Conservation (phyloP, 768 basidiomycete species). For the Suillus weaverae region DNA sequence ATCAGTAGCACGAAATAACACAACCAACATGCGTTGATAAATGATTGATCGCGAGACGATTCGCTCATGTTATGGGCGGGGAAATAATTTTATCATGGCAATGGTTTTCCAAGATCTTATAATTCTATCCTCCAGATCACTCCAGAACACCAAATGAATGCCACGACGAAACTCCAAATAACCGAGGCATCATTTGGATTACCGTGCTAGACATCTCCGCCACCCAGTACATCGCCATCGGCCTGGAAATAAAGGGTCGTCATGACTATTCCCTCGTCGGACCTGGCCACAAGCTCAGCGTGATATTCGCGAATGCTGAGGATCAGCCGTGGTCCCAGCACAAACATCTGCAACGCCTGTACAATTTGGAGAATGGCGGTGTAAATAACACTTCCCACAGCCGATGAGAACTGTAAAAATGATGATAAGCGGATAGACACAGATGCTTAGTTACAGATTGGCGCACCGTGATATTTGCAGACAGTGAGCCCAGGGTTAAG, state of each 20-base stretch:
- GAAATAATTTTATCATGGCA: too few relatives aligned
- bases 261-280: not conserved
- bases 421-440: not conserved
- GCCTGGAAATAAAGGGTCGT: not conserved
- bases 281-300: not conserved
- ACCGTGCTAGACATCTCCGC: not conserved
- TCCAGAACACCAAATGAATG: too few relatives aligned
- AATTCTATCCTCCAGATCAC: not conserved
- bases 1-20: too few relatives aligned
- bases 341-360: not conserved
- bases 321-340: not conserved
- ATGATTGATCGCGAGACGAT: too few relatives aligned
- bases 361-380: rapidly evolving
- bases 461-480: not conserved
- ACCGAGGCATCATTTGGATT: not conserved
- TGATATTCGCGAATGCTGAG: not conserved
- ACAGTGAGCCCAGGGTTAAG: not conserved
- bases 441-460: not conserved
- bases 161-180: not conserved
- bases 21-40: too few relatives aligned
- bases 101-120: too few relatives aligned
- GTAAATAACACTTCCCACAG: not conserved
- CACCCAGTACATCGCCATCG: not conserved
- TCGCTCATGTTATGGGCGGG: too few relatives aligned
- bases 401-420: not conserved